Conservation (phyloP, 257 asterid genomes). For the Anisodus tanguticus region DNA sequence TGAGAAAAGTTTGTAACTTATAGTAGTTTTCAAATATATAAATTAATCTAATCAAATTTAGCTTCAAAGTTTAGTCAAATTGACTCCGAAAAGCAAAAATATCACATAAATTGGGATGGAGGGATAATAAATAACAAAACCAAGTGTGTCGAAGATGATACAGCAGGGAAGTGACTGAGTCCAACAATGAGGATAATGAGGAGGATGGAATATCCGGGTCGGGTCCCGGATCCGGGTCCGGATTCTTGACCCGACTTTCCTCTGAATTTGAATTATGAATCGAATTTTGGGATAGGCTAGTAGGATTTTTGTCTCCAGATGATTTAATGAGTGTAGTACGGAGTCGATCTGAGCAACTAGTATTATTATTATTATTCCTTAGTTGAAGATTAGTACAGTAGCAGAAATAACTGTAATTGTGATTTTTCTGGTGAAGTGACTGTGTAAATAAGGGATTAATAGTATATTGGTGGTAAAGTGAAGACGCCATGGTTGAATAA, state of each 20-base stretch:
- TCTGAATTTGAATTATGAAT: constrained; percentile 23
- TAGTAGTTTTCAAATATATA: too few relatives aligned
- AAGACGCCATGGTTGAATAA: constrained; percentile 35
- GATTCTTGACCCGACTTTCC: constrained; percentile 29
- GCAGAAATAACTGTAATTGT: constrained; percentile 24
- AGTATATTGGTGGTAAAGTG: neutral
- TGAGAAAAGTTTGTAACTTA: too few relatives aligned
- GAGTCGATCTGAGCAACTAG: constrained; percentile 39
- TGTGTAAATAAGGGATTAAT: constrained; percentile 31
- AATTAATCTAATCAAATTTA: too few relatives aligned
- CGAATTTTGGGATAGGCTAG: constrained; percentile 29
- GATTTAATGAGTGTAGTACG: constrained; percentile 40
- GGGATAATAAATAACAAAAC: neutral
- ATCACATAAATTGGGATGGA: too few relatives aligned
- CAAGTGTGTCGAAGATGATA: constrained; percentile 43
- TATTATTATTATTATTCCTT: constrained; percentile 24
- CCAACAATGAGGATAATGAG: constrained; percentile 2
- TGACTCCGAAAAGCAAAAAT: too few relatives aligned
- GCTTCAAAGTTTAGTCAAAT: too few relatives aligned
- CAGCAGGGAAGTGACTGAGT: constrained; percentile 35
- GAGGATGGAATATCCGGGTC: constrained; percentile 31
- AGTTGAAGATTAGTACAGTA: constrained; percentile 36
- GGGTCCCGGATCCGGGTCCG: constrained; percentile 36
- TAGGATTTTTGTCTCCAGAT: constrained; percentile 42
- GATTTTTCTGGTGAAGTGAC: constrained; percentile 4